Percentiles rank a stretch among this genome's conserved stretches.
Evolutionary conservation across 176 grass and related monocot species (phyloP).

Genomic region (Musa troglodytarum): DNA sequence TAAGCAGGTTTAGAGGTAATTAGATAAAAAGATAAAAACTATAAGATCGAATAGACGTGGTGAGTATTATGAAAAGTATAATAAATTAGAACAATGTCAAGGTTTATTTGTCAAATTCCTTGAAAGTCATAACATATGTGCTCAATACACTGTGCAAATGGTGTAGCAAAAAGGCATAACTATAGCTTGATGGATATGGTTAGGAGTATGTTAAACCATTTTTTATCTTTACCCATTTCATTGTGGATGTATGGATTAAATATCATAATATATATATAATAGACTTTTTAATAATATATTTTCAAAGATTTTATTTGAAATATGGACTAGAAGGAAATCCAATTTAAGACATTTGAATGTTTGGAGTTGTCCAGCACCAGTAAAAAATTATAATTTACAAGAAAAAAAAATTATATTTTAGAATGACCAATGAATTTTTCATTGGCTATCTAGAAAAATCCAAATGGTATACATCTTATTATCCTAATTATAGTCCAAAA

Average conservation of each 20-base stretch:
- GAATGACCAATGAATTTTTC: background rate
- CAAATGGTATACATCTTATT: background rate
- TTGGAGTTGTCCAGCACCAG: slow-evolving; percentile 12
- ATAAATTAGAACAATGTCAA: slow-evolving; percentile 13
- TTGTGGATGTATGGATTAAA: background rate
- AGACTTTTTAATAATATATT: slow-evolving; percentile 21
- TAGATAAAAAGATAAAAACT: slow-evolving; percentile 27
- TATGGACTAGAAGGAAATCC: slow-evolving; percentile 5
- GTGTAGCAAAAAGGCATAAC: slow-evolving; percentile 20
- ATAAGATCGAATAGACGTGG: slow-evolving; percentile 17
- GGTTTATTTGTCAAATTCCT: too few relatives aligned
- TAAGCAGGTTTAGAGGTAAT: slow-evolving; percentile 16
- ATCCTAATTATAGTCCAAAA: background rate
- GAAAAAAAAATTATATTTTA: background rate
- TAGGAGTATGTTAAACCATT: slow-evolving; percentile 4
- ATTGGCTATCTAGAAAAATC: background rate
- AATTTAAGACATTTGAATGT: slow-evolving; percentile 17
- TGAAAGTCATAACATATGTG: too few relatives aligned
- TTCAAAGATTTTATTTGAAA: slow-evolving; percentile 22
- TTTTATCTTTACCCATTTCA: background rate
- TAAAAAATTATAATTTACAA: slow-evolving; percentile 5
- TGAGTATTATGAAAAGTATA: slow-evolving; percentile 17
- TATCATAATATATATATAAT: slow-evolving; percentile 1
- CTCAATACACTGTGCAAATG: background rate
- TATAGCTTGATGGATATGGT: slow-evolving; percentile 22